phyloP scores from a whole-genome alignment of 1,284 basidiomycete genomes.

The Bjerkandera adusta region DNA sequence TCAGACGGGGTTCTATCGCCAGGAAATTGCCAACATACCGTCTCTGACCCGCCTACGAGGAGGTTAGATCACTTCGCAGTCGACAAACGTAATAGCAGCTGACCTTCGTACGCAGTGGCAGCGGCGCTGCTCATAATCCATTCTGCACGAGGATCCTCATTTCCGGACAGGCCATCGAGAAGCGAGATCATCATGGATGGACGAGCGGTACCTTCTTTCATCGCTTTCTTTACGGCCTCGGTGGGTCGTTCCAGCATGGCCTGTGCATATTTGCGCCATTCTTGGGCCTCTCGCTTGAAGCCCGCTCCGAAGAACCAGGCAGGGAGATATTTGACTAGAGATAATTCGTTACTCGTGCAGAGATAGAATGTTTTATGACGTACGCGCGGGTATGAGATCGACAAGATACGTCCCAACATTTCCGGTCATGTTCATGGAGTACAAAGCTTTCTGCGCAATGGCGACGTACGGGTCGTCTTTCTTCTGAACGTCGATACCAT shows the following conservation, averaged over 20 bases:
- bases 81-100: background rate
- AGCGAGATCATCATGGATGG: too few relatives aligned
- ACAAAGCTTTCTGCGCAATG: conserved; percentile 21
- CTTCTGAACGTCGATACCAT: conserved; percentile 23
- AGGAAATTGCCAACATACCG: too few relatives aligned
- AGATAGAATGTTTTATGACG: conserved; percentile 1
- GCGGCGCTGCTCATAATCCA: background rate
- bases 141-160: background rate
- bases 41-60: too few relatives aligned
- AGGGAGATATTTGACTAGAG: conserved; percentile 15
- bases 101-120: conserved; percentile 5
- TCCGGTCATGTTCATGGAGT: conserved; percentile 15
- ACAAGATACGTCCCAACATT: conserved; percentile 12
- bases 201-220: background rate
- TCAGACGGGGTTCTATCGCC: too few relatives aligned
- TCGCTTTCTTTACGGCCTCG: background rate
- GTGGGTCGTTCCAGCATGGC: background rate
- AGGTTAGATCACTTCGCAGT: background rate
- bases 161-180: background rate
- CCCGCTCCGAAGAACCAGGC: conserved; percentile 17
- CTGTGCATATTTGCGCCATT: conserved; percentile 2
- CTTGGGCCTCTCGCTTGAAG: conserved; percentile 16
- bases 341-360: background rate
- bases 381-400: conserved; percentile 14
- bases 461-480: conserved; percentile 23